Percentiles rank a stretch among this genome's conserved stretches.
Evolutionary conservation across 176 grass and related monocot genomes (phyloP).

Genomic region (Cenchrus americanus): DNA sequence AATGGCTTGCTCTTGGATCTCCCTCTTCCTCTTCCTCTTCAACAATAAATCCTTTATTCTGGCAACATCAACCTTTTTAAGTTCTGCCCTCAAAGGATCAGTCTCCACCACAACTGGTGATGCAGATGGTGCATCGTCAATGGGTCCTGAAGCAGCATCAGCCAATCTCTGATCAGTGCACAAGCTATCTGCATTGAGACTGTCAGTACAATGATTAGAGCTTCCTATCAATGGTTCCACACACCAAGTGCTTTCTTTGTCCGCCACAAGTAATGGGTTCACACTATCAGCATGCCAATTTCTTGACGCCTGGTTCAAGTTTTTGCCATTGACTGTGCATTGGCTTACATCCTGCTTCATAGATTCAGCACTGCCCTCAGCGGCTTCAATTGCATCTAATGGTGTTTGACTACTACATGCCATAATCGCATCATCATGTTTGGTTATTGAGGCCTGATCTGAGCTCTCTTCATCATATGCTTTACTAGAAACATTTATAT

Average conservation of each 20-base stretch:
- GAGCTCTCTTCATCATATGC: slow-evolving; percentile 19
- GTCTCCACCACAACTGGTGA: background rate
- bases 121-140: slow-evolving; percentile 25
- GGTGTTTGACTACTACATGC: slow-evolving; percentile 21
- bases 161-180: slow-evolving; percentile 32
- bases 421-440: slow-evolving; percentile 20
- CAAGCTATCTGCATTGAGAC: slow-evolving; percentile 25
- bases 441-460: slow-evolving; percentile 16
- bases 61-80: slow-evolving; percentile 41
- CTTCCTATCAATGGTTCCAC: slow-evolving; percentile 15
- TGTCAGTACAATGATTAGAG: background rate
- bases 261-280: background rate
- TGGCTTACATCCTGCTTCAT: slow-evolving; percentile 21
- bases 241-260: slow-evolving; percentile 1
- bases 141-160: background rate
- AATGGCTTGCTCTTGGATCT: slow-evolving; percentile 9
- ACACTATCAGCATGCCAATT: slow-evolving; percentile 1
- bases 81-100: slow-evolving; percentile 30
- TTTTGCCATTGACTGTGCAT: slow-evolving; percentile 30
- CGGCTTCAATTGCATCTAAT: slow-evolving; percentile 8
- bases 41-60: slow-evolving; percentile 41
- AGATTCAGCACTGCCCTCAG: slow-evolving; percentile 12
- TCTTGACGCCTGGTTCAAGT: slow-evolving; percentile 15
- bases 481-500: slow-evolving; percentile 22
- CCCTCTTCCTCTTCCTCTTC: slow-evolving; percentile 45